Evolutionary conservation across 148 eudicot species (phyloP).

Genomic region (Heliosperma pusillum): DNA sequence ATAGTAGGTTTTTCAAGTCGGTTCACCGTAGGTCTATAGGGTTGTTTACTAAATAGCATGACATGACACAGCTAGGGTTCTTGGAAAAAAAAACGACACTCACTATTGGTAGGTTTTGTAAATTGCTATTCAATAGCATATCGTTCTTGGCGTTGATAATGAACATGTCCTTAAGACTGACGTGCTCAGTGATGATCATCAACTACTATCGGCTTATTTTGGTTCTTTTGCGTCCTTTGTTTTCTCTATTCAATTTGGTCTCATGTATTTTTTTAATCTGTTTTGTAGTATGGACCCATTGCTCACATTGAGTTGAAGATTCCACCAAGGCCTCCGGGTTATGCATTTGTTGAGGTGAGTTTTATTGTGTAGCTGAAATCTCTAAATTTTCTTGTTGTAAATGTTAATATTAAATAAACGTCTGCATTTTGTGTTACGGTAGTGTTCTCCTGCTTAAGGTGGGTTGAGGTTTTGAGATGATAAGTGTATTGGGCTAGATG

Average conservation of each 20-base stretch:
- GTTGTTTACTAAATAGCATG: neutral
- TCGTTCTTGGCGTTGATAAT: neutral
- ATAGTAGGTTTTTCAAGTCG: neutral
- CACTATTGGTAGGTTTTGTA: neutral
- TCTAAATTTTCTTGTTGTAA: neutral
- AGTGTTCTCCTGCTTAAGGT: neutral
- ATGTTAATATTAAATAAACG: neutral
- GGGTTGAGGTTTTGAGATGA: neutral
- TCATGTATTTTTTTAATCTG: neutral
- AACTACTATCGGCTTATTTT: neutral
- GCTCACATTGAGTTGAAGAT: slow-evolving; percentile 89
- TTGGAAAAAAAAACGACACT: neutral
- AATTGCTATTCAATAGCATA: neutral
- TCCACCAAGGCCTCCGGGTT: slow-evolving; percentile 98
- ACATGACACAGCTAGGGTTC: neutral
- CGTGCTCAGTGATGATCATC: neutral
- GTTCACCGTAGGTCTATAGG: neutral
- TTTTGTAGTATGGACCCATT: slow-evolving; percentile 79
- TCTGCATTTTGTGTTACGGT: neutral
- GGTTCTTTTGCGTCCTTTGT: neutral
- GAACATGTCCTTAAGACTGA: neutral
- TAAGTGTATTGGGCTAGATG: neutral
- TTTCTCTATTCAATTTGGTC: neutral
- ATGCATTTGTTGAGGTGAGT: slow-evolving; percentile 94
- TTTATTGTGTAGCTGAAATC: neutral